Base-by-base conservation (phyloP, 1,139 yeast species). In the Hyphopichia fennica region DNA sequence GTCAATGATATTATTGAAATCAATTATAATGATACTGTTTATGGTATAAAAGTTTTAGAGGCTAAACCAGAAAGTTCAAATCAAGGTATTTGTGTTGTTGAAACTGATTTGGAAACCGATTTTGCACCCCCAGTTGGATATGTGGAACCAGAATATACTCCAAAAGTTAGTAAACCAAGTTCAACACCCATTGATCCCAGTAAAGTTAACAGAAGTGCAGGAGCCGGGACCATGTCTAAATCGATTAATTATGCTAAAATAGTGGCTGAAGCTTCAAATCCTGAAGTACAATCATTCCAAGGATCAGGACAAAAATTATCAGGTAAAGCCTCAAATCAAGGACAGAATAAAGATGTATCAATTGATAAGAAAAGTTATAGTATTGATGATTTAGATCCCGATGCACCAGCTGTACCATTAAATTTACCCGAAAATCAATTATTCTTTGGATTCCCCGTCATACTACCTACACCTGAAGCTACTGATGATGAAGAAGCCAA, bases 111-210 rank as follows among this genome's bases (percentile, higher is more conserved):
- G 50, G 96, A 88, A 47, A 96, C 97, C 0, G 99, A 95, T 59
- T 95, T 95, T 69, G 99, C 98, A 2, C 96, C 99, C 3, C 99
- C 99, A 0, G 96, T 93, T 4, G 99, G 99, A 0, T 95, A 95
- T 57, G 96, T 88, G 23, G 99, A 93, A 58, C 96, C 96, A 1
- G 86, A 82, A 51, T 81, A 81, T 50, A 66, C 58, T 38, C 77
- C 76, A 7, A 54, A 57, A 39, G 58, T 54, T 0, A 52, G 62
- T 16, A 69, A 69, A 43, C 70, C 79, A 2, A 52, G 66, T 0
- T 52, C 59, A 11, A 65, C 53, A 18, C 63, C 72, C 11, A 69
- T 69, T 27, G 59, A 62, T 29, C 73, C 75, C 2, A 48, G 65
- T 3, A 61, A 56, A 40, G 73, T 71, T 7, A 67, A 63, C 50